A percentile compares a stretch with the other conserved stretches of the same genome.
phyloP scores from a whole-genome alignment of 2,329 filamentous ascomycete species.

The Aspergillus ochraceus region DNA sequence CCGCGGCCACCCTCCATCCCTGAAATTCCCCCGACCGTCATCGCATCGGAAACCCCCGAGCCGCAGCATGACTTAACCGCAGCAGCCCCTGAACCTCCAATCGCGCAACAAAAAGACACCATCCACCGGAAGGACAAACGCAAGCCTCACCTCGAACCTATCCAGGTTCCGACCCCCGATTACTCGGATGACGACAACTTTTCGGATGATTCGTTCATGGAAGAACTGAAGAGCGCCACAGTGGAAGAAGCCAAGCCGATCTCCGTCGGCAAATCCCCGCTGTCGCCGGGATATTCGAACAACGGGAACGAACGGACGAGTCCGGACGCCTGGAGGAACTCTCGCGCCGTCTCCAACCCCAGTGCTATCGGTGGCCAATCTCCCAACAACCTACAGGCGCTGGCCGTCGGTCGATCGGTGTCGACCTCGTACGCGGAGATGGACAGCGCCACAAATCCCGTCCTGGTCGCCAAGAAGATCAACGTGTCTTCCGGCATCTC shows the following conservation, averaged over 20 bases:
- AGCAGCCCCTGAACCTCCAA: constrained; percentile 21
- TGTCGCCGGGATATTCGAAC: constrained; percentile 61
- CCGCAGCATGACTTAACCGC: constrained; percentile 19
- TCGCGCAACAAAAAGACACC: constrained; percentile 19
- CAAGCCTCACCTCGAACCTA: constrained; percentile 51
- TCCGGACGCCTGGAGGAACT: constrained; percentile 35
- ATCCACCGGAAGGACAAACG: constrained; percentile 33
- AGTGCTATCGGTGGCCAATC: constrained; percentile 27
- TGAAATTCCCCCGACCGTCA: constrained; percentile 20
- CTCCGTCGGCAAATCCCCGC: constrained; percentile 78
- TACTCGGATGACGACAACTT: constrained; percentile 45
- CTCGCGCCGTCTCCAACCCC: constrained; percentile 43
- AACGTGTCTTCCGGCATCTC: constrained; percentile 90
- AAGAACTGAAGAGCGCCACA: constrained; percentile 79
- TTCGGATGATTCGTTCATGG: constrained; percentile 75
- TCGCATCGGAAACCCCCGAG: constrained; percentile 20
- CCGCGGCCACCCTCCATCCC: constrained; percentile 16
- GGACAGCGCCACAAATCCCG: constrained; percentile 35
- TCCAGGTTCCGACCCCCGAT: constrained; percentile 44
- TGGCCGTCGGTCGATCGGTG: constrained; percentile 38
- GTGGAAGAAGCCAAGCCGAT: constrained; percentile 81
- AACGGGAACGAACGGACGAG: constrained; percentile 30
- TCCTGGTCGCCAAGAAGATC: constrained; percentile 67
- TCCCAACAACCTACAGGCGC: constrained; percentile 28
- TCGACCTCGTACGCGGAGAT: constrained; percentile 37